These are phyloP conservation scores for Pestalotiopsis sp. DNA, from an alignment of 2,329 filamentous ascomycete genomes.

Conservation along the genomic window DNA sequence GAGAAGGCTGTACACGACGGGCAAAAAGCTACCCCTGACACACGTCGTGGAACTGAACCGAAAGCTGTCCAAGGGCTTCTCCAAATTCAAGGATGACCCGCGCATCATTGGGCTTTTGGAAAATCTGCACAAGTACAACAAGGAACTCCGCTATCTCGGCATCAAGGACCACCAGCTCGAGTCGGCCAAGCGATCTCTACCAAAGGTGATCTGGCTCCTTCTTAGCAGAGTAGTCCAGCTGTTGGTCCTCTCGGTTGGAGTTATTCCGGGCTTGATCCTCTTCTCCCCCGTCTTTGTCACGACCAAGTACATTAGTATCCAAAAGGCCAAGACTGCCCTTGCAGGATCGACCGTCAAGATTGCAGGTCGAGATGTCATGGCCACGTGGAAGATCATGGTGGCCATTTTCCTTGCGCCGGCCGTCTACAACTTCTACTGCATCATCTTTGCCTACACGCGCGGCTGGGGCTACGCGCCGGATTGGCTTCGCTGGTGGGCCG, in stretches of 20 bases:
- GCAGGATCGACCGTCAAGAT: constrained; percentile 89
- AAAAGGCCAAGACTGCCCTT: constrained; percentile 82
- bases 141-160: constrained; percentile 80
- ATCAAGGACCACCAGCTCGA: constrained; percentile 94
- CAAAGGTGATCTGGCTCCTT: constrained; percentile 75
- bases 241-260: constrained; percentile 73
- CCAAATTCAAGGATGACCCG: constrained; percentile 87
- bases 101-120: constrained; percentile 77
- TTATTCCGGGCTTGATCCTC: constrained; percentile 82
- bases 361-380: constrained; percentile 85
- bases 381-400: constrained; percentile 93
- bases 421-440: constrained; percentile 81
- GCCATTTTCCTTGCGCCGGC: constrained; percentile 81
- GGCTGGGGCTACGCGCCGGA: constrained; percentile 80
- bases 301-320: constrained; percentile 79
- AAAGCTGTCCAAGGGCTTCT: constrained; percentile 87
- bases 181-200: constrained; percentile 82
- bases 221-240: constrained; percentile 83
- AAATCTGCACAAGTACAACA: constrained; percentile 83
- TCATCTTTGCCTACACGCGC: constrained; percentile 74
- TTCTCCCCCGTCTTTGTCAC: constrained; percentile 89
- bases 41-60: constrained; percentile 94
- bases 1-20: constrained; percentile 88
- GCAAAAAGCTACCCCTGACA: constrained; percentile 89
- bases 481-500: constrained; percentile 78